Evolutionary conservation across 495 filamentous ascomycete genomes (phyloP), one percentile per base, ranked within the genome.

Genomic region (Tuber umbilicatum): DNA sequence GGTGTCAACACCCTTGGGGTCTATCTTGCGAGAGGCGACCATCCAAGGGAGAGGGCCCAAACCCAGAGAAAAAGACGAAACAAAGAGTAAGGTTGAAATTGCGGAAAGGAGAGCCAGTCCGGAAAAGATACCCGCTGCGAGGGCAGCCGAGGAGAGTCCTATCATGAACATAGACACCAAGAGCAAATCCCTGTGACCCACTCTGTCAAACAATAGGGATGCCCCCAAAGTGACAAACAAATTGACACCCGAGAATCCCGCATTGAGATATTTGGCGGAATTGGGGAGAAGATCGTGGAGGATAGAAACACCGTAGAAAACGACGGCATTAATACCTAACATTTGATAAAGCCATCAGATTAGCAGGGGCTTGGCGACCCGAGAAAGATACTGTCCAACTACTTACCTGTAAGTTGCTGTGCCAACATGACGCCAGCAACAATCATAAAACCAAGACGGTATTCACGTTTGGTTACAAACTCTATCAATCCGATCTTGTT

Each of bases 261-360:
- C 93, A 72, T 93, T 94, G 70, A 98, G 85, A 6, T 93, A 83
- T 0, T 90, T 91, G 0, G 93, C 93, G 42, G 87, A 91, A 38
- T 90, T 89, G 14, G 92, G 91, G 0, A 98, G 84, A 16, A 97
- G 88, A 68, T 86, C 88, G 47, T 90, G 88, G 45, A 99, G 86
- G 2, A 98, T 88, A 5, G 91, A 92, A 2, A 99, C 95, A 16
- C 93, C 95, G 84, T 99, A 98, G 93, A 99, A 97, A 83, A 99
- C 90, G 78, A 98, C 93, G 73, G 91, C 94, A 86, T 99, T 99
- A 84, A 99, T 93, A 43, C 94, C 77, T 78, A 39, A 5, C 5
- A 5, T 39, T 16, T 16, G 35, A 69, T 39, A 23, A 45, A 31
- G 71, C n/a, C 71, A 72, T 69, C 27, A 41, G 19, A 69, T 35